Evolutionary conservation across 176 grass and related monocot species (phyloP).

Genomic region (Oryza meyeriana): DNA sequence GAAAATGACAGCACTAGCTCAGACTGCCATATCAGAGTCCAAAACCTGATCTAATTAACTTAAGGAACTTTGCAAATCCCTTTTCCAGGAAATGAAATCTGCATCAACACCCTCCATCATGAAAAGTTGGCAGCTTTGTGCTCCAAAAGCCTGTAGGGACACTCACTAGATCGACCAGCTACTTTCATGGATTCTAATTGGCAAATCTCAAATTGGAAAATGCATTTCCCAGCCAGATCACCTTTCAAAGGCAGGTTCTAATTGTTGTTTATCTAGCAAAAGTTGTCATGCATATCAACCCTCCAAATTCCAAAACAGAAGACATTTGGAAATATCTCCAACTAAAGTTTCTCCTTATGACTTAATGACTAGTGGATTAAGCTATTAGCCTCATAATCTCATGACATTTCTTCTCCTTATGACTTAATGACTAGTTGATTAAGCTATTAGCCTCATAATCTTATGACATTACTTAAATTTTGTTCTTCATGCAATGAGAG

Average conservation of each 20-base stretch:
- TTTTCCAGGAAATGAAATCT: slow-evolving; percentile 20
- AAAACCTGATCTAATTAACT: slow-evolving; percentile 29
- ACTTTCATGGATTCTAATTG: background rate
- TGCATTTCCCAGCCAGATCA: background rate
- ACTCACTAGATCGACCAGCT: background rate
- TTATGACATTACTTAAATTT: background rate
- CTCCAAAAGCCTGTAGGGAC: background rate
- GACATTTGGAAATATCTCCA: background rate
- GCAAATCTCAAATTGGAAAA: background rate
- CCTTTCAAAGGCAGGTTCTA: background rate
- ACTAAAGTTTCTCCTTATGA: background rate
- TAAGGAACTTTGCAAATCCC: slow-evolving; percentile 11
- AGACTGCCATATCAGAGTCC: slow-evolving; percentile 20
- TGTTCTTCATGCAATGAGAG: background rate
- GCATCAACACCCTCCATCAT: slow-evolving; percentile 36
- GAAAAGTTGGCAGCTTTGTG: background rate
- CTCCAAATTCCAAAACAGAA: background rate
- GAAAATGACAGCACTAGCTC: slow-evolving; percentile 23
- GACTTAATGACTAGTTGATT: background rate
- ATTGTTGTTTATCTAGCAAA: background rate
- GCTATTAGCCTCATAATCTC: background rate
- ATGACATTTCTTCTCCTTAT: background rate
- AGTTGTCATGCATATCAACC: background rate
- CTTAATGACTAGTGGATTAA: background rate
- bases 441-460: background rate